Base-by-base conservation (phyloP, 164 flowering plant species). In the Echeveria elegans region DNA sequence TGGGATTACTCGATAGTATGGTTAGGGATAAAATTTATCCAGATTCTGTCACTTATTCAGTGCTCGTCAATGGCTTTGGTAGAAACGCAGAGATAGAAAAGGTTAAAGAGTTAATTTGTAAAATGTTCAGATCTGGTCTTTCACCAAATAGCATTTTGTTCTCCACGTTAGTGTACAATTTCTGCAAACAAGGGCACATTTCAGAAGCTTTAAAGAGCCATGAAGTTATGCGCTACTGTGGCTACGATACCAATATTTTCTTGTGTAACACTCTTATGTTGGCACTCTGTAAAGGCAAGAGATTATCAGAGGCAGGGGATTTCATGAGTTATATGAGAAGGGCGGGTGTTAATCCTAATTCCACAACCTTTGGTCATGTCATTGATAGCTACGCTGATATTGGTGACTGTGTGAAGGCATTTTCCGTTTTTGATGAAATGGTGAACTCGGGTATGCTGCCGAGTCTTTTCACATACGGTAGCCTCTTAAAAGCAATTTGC, bases 31-130 rank as follows among this genome's bases (percentile, higher is more conserved):
- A 86, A 43, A 43, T 78, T 37, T n/a, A 48, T 60, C 86, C 90
- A 63, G 97, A 91, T 77, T 66, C 81, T 53, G 68, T 91, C 41
- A 86, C 97, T 36, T 88, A 81, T 81, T 88, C 96, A 4, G 86
- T 79, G 43, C 85, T 91, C 37, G 73, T 91, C 64, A 83, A 83
- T 82, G 93, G 93, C 67, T 83, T 82, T 63, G 79, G 85, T 73
- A 83, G 70, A 65, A 73, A 62, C n/a, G 87, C 89, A 31, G 82
- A 70, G 75, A 61, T 80, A 21, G 66, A 67, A 14, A 71, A 59
- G 61, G 83, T 77, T 30, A 85, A 79, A 74, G 93, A 86, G 75
- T 45, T 87, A 18, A 71, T 88, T 16, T 78, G 90, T 74, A 87
- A 76, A 79, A 82, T 91, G 82, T 78, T 77, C 67, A 81, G 45